Conservation (phyloP, 441 rosid species). For the Kokia cookei region DNA sequence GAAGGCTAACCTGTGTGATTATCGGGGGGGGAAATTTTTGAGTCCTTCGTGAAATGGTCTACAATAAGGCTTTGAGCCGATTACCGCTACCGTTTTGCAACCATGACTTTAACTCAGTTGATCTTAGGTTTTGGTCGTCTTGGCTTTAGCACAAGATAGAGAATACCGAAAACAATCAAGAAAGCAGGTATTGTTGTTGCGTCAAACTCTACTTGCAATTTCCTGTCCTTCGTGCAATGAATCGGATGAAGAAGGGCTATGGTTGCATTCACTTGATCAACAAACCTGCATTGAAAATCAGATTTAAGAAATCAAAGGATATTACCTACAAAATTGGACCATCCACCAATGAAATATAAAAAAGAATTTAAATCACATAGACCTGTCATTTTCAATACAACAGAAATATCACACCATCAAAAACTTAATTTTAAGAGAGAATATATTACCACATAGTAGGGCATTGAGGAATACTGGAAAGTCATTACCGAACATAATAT, state of each 20-base stretch:
- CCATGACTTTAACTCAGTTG: conserved; percentile 41
- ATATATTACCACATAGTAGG: background rate
- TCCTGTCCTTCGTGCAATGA: conserved; percentile 82
- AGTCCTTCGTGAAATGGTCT: background rate
- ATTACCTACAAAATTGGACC: background rate
- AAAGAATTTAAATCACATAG: background rate
- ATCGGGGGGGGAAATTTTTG: background rate
- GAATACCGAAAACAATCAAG: conserved; percentile 48
- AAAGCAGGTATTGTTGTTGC: conserved; percentile 82
- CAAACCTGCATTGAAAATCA: conserved; percentile 47
- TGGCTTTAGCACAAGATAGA: conserved; percentile 68
- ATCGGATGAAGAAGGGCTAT: conserved; percentile 74
- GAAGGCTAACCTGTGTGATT: background rate
- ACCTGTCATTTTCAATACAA: background rate
- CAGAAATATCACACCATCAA: background rate
- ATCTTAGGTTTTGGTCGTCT: conserved; percentile 88
- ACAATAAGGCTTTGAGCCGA: background rate
- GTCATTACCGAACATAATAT: background rate
- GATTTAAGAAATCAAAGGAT: background rate
- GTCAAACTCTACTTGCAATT: conserved; percentile 65
- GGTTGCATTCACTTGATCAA: conserved; percentile 73
- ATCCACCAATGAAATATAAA: background rate
- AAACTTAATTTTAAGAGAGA: background rate
- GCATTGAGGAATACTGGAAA: background rate
- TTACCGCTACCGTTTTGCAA: conserved; percentile 1